phyloP scores from a whole-genome alignment of 139 green algal genomes.

The Volvox africanus region DNA sequence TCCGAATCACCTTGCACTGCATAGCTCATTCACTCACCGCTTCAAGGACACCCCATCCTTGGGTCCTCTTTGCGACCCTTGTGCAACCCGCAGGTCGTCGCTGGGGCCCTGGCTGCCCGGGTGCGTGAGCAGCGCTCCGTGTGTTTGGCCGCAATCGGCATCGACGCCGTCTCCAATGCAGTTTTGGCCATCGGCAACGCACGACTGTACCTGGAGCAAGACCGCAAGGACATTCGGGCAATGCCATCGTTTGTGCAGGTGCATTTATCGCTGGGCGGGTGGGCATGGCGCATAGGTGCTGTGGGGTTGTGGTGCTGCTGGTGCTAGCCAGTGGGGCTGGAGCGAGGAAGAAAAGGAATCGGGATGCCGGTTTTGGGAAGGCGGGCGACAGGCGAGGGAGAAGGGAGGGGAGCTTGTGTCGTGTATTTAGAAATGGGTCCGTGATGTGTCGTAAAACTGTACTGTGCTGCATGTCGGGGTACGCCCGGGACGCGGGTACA shows the following conservation, averaged over 20 bases:
- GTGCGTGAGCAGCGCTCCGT: slow-evolving; percentile 53
- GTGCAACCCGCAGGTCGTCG: slow-evolving; percentile 38
- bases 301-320: not conserved
- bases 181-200: slow-evolving; percentile 63
- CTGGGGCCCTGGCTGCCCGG: slow-evolving; percentile 65
- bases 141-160: slow-evolving; percentile 54
- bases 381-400: no score
- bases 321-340: not conserved
- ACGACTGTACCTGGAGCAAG: slow-evolving; percentile 60
- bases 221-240: slow-evolving; percentile 50
- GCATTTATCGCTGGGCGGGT: no score
- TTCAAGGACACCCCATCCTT: no score
- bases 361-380: not conserved
- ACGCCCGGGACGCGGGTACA: no score
- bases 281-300: not conserved
- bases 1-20: no score
- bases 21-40: no score
- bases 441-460: no score
- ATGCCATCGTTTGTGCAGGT: slow-evolving; percentile 49
- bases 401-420: no score
- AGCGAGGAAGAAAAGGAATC: not conserved
- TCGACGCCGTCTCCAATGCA: slow-evolving; percentile 64
- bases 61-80: no score
- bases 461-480: no score
- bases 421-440: no score